Conservation (phyloP, 2,329 filamentous ascomycete genomes). For the Myriosclerotinia duriaeana region DNA sequence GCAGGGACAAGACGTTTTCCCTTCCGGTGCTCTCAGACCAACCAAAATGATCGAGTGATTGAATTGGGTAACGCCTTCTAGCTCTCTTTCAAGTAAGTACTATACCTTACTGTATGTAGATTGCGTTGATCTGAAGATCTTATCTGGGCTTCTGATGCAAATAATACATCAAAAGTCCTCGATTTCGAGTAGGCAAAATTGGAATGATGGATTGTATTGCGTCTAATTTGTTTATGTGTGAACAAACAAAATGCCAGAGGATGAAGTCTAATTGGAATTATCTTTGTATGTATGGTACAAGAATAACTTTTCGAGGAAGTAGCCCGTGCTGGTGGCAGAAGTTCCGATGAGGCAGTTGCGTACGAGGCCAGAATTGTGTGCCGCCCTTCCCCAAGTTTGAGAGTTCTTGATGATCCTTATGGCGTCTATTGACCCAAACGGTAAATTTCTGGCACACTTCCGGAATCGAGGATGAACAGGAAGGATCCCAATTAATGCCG, state of each 20-base stretch:
- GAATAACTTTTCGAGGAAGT: conserved; percentile 1
- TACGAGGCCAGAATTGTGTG: conserved; percentile 8
- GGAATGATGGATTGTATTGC: background rate
- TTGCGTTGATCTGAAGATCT: conserved; percentile 3
- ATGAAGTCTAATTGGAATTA: conserved; percentile 7
- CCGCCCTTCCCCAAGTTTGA: conserved; percentile 8
- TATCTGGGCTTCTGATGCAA: conserved; percentile 5
- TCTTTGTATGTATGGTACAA: background rate
- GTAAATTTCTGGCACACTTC: conserved; percentile 15
- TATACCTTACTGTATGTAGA: conserved; percentile 20
- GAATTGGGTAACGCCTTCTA: conserved; percentile 9
- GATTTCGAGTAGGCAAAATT: conserved; percentile 7
- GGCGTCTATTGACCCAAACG: conserved; percentile 11
- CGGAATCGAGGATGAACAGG: background rate
- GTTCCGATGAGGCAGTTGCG: conserved; percentile 16
- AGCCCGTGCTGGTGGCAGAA: background rate
- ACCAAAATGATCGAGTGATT: conserved; percentile 19
- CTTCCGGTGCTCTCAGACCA: conserved; percentile 3
- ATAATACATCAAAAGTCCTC: conserved; percentile 5
- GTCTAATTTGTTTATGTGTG: background rate
- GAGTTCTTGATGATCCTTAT: conserved; percentile 5
- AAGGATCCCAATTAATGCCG: conserved; percentile 20
- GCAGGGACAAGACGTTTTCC: conserved; percentile 17
- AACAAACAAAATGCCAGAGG: conserved; percentile 3
- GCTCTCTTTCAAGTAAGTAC: conserved; percentile 16